Evolutionary conservation across 2,329 filamentous ascomycete genomes (phyloP), one percentile per base, ranked within the genome.

Genomic region (Macrophomina tecta): DNA sequence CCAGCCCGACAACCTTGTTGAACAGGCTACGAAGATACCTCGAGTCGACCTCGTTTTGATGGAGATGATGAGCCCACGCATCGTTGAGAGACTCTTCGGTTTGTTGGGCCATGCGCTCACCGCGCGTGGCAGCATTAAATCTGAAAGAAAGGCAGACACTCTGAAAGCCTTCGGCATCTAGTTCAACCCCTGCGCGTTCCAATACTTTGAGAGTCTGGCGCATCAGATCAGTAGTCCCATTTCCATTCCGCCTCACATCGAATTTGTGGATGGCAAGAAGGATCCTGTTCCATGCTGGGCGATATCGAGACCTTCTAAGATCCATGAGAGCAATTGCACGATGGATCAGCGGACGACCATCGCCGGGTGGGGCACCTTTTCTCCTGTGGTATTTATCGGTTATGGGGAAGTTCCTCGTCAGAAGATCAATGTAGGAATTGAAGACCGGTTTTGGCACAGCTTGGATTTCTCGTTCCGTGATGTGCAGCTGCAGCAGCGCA

Each of bases 361-460:
- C 58, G 28, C 58, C 58, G 5, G 32, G n/a, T 49, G 11, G 32
- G 1, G 6, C 30, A 23, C 16, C 14, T 9, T 16, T 28, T 7
- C n/a, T 45, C 4, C n/a, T 42, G 46, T 62, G 58, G n/a, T 38
- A 62, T 3, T 14, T 9, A 30, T 74, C 74, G 62, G 75, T 72
- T 0, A 69, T 70, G 18, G 71, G 76, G 18, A 72, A 75, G 51
- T 80, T 73, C 32, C 79, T 76, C 69, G 82, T 84, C n/a, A 86
- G 76, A n/a, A 86, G 74, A 23, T 72, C 65, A 56, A 90, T 79
- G 71, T 86, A 88, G 3, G 85, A 83, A 6, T 78, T 76, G 66
- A 89, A 82, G 1, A 84, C 67, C 51, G 72, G 66, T 18, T 76
- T 66, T 1, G 80, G 6, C 82, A 70, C 34, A 69, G 66, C 36